Percentiles rank a stretch among this genome's conserved stretches.
These are phyloP conservation scores for Prunus dulcis DNA, from an alignment of 306 rosid species.

Conservation along the genomic window DNA sequence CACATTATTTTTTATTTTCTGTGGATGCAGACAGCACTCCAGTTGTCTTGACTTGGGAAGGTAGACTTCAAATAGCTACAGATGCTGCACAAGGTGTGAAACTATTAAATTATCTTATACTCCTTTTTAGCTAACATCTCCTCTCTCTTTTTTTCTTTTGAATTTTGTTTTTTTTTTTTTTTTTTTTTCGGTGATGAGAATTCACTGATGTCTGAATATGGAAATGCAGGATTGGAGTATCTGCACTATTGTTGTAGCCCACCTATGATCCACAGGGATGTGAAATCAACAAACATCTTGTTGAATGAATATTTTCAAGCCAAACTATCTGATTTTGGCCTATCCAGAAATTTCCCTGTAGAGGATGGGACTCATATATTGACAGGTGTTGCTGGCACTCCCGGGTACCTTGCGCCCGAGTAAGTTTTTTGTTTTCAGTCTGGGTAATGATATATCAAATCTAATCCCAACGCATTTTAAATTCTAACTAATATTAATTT, in stretches of 20 bases:
- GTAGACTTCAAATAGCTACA: slow-evolving; percentile 32
- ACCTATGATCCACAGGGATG: slow-evolving; percentile 45
- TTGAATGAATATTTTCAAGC: slow-evolving; percentile 33
- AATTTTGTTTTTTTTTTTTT: not conserved
- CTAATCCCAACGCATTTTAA: no score
- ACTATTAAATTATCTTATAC: not conserved
- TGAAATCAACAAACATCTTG: slow-evolving; percentile 57
- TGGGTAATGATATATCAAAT: no score
- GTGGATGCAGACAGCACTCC: not conserved
- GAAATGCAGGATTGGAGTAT: slow-evolving; percentile 28
- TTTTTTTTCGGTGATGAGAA: not conserved
- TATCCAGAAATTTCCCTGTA: slow-evolving; percentile 29
- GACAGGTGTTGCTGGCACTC: slow-evolving; percentile 49
- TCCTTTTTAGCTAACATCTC: not conserved
- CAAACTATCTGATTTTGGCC: slow-evolving; percentile 50
- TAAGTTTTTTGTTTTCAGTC: slow-evolving; percentile 16
- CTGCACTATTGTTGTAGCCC: slow-evolving; percentile 24
- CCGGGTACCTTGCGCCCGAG: slow-evolving; percentile 46
- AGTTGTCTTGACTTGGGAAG: slow-evolving; percentile 16
- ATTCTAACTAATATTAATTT: no score
- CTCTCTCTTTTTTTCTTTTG: not conserved
- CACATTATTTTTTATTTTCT: not conserved
- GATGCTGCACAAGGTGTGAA: slow-evolving; percentile 40
- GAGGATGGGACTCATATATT: slow-evolving; percentile 28
- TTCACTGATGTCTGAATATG: not conserved